Evolutionary conservation across 2,329 filamentous ascomycete species (phyloP).

Genomic region (Diaporthe sp.): DNA sequence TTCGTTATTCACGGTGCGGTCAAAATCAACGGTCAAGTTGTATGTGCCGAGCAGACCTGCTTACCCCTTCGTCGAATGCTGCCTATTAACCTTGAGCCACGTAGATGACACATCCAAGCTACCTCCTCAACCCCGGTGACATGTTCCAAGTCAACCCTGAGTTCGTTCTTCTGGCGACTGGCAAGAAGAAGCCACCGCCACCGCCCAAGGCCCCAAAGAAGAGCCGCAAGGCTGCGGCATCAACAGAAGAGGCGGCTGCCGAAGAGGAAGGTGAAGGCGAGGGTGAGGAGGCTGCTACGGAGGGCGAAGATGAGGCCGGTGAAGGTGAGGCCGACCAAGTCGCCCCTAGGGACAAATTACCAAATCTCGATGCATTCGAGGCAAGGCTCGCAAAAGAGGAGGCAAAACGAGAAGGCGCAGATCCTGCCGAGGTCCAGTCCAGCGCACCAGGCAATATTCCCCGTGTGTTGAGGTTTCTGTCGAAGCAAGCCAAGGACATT

Average conservation of each 20-base stretch:
- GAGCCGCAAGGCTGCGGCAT: conserved; percentile 49
- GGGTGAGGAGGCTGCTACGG: conserved; percentile 46
- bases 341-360: neutral
- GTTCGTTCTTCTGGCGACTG: conserved; percentile 89
- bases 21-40: conserved; percentile 96
- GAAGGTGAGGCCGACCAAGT: conserved; percentile 27
- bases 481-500: conserved; percentile 57
- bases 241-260: conserved; percentile 39
- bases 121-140: conserved; percentile 95
- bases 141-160: conserved; percentile 97
- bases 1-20: conserved; percentile 95
- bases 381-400: conserved; percentile 44
- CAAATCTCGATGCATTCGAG: conserved; percentile 34
- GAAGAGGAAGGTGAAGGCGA: conserved; percentile 40
- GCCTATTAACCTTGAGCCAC: conserved; percentile 22
- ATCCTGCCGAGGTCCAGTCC: conserved; percentile 42
- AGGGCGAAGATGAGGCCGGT: conserved; percentile 27
- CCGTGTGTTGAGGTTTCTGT: conserved; percentile 62
- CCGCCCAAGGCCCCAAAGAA: conserved; percentile 37
- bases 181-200: conserved; percentile 71
- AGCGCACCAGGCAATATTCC: conserved; percentile 38
- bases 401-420: conserved; percentile 43
- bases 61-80: neutral
- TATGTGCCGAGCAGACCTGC: conserved; percentile 54
- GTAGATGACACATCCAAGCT: conserved; percentile 92